Base-by-base conservation (phyloP, 1,284 basidiomycete species). In the Earliella scabrosa region DNA sequence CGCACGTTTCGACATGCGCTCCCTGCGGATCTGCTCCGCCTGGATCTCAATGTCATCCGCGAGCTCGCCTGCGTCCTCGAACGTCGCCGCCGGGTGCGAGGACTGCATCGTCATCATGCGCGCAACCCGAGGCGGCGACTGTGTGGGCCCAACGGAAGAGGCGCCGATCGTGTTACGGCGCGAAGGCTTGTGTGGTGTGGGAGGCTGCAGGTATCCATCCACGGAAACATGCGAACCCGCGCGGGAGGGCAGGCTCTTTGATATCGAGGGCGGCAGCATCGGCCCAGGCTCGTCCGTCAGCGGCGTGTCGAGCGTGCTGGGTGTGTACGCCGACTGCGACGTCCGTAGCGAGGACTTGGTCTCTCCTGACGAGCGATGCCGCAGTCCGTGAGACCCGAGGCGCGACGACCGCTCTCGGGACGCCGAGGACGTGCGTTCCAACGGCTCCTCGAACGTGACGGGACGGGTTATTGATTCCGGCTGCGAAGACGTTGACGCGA, bases 1-100 rank as follows among this genome's bases (percentile, higher is more conserved):
- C 45, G 82, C 85, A 18, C 90, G 77, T 68, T 91, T 90, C 32
- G 82, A 79, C 67, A 84, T 74, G 38, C 93, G 78, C 73, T 95
- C 92, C 41, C 87, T 75, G 36, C 92, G 76, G 52, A 95, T 92
- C 61, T 87, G 86, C 64, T 95, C 93, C 1, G 92, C 91, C 66
- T 93, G 89, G 23, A 86, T 79, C 65, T 93, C 80, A 47, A 95
- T 95, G 69, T 95, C 92, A 29, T 81, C 79, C 23, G 81, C 73
- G 8, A 75, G 68, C 58, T 70, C 73, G 35, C 66, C 67, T 0
- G 52, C 51, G 11, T 73, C 67, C 26, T 70, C 70, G 23, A 56
- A 72, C 52, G 56, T 52, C 31, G 55, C 26, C n/a, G 56, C 26
- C n/a, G 56, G 54, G 10, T 61, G 61, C 18, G 61, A 45, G 10